phyloP scores from a whole-genome alignment of 2,329 filamentous ascomycete genomes.

The Arthroderma sp. region DNA sequence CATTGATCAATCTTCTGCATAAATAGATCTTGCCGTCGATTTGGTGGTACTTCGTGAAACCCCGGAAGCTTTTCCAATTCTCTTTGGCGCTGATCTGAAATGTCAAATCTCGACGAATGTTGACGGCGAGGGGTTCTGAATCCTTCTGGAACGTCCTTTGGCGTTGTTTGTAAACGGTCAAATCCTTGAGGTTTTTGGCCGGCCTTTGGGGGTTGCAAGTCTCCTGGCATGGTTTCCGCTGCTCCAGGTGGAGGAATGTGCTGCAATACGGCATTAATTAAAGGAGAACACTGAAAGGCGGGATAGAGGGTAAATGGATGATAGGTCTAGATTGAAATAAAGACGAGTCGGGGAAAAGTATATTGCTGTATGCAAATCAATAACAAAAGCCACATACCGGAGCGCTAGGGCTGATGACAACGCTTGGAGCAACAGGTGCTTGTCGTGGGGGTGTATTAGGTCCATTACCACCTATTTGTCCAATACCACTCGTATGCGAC shows the following conservation, averaged over 20 bases:
- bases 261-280: conserved; percentile 31
- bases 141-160: conserved; percentile 92
- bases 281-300: neutral
- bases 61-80: conserved; percentile 95
- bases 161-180: conserved; percentile 79
- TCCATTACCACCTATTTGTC: conserved; percentile 35
- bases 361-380: conserved; percentile 1
- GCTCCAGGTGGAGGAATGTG: conserved; percentile 86
- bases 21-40: conserved; percentile 88
- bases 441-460: conserved; percentile 50
- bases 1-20: conserved; percentile 99
- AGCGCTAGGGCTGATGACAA: conserved; percentile 88
- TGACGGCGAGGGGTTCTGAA: conserved; percentile 91
- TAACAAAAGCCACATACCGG: conserved; percentile 49
- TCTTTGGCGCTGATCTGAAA: conserved; percentile 75
- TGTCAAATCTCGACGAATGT: conserved; percentile 94
- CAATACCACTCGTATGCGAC: conserved; percentile 19
- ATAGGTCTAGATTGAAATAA: neutral
- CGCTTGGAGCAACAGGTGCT: conserved; percentile 62
- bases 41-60: conserved; percentile 94
- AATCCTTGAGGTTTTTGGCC: conserved; percentile 81
- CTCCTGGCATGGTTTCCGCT: conserved; percentile 94
- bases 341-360: neutral
- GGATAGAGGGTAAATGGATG: neutral
- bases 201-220: conserved; percentile 84